A percentile compares a stretch with the other conserved stretches of the same genome.
Conservation (phyloP, 1,139 yeast genomes). For the Sugiyamaella castrensis region DNA sequence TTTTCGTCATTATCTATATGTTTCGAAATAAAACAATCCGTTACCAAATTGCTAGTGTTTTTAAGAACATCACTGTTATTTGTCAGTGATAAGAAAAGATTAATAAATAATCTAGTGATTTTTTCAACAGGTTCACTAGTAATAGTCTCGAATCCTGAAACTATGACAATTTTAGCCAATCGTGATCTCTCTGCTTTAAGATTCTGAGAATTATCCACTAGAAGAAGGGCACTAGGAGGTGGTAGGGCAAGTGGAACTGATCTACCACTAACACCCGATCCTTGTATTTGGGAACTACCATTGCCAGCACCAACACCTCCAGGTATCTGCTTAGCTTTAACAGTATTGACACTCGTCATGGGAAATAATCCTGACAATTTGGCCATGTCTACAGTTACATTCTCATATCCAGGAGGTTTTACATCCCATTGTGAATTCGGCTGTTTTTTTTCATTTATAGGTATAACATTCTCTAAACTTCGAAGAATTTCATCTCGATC, state of each 20-base stretch:
- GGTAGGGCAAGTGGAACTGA: neutral
- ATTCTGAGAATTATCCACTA: conserved; percentile 8
- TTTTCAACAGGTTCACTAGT: conserved; percentile 41
- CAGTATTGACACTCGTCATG: conserved; percentile 43
- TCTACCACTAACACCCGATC: conserved; percentile 4
- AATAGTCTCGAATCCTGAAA: conserved; percentile 46
- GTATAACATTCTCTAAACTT: conserved; percentile 35
- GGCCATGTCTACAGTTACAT: conserved; percentile 73
- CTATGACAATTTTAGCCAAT: conserved; percentile 48
- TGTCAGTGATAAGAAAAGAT: conserved; percentile 16
- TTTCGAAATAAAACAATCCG: conserved; percentile 5
- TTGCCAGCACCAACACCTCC: conserved; percentile 32
- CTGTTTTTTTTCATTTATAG: conserved; percentile 46
- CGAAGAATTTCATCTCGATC: conserved; percentile 14
- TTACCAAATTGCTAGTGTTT: neutral
- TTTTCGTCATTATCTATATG: no score
- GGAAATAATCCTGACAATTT: conserved; percentile 81
- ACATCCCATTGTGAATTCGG: conserved; percentile 67
- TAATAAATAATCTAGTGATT: conserved; percentile 43
- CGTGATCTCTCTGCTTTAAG: conserved; percentile 27
- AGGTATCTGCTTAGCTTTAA: neutral
- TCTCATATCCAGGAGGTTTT: conserved; percentile 71
- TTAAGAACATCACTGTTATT: conserved; percentile 5
- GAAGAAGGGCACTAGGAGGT: conserved; percentile 10
- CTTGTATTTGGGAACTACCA: conserved; percentile 36